Conservation (phyloP, 2,329 filamentous ascomycete species). For the Talaromyces sp. region DNA sequence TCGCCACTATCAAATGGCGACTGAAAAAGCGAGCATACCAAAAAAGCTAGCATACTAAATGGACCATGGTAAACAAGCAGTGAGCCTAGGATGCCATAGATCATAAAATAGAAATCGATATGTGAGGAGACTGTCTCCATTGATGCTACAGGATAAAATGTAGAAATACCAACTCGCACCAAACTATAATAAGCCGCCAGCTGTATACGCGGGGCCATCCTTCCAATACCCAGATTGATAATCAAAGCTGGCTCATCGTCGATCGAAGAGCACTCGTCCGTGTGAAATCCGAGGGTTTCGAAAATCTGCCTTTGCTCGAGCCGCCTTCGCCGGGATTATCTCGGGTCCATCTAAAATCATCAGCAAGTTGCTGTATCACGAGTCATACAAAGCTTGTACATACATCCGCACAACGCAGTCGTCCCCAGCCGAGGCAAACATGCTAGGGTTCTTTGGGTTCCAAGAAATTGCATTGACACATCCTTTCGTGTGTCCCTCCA, state of each 20-base stretch:
- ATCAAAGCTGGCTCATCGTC: constrained; percentile 30
- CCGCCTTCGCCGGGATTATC: constrained; percentile 28
- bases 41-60: background rate
- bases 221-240: background rate
- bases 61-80: background rate
- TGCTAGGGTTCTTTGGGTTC: constrained; percentile 76
- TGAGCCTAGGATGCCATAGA: background rate
- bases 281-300: constrained; percentile 34
- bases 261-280: constrained; percentile 42
- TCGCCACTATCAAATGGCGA: background rate
- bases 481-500: constrained; percentile 69
- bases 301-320: constrained; percentile 27
- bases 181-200: constrained; percentile 7
- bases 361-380: background rate
- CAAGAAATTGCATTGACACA: constrained; percentile 84
- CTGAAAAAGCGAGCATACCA: no score
- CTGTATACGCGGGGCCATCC: constrained; percentile 3
- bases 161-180: constrained; percentile 11
- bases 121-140: constrained; percentile 1
- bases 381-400: background rate
- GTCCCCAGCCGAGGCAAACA: constrained; percentile 90
- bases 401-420: constrained; percentile 83
- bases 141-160: constrained; percentile 10
- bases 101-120: background rate
- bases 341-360: constrained; percentile 33